Percentiles rank a stretch among this genome's conserved stretches.
Conservation (phyloP, 2,329 filamentous ascomycete species). For the Pseudogymnoascus sp. region DNA sequence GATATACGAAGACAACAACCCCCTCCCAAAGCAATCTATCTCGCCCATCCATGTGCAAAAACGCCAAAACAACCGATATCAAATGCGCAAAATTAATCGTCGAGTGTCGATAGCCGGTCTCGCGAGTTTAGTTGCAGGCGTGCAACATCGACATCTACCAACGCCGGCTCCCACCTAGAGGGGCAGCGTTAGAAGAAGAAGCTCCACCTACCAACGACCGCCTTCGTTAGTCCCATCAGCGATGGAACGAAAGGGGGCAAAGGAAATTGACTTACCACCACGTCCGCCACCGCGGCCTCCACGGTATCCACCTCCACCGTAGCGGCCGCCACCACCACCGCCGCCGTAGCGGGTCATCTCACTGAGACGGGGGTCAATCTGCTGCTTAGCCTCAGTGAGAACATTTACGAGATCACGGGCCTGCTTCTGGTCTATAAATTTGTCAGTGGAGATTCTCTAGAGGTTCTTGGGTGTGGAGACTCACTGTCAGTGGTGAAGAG, state of each 20-base stretch:
- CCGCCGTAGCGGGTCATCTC: constrained; percentile 94
- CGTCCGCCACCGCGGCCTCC: constrained; percentile 41
- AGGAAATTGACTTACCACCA: constrained; percentile 12
- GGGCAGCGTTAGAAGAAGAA: constrained; percentile 49
- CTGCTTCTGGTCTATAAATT: constrained; percentile 67
- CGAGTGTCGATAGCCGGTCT: not conserved
- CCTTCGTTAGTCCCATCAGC: constrained; percentile 29
- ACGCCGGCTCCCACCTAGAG: constrained; percentile 45
- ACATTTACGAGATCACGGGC: constrained; percentile 93
- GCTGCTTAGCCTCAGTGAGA: constrained; percentile 93
- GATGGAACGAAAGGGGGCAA: constrained; percentile 24
- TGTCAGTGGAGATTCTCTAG: constrained; percentile 19
- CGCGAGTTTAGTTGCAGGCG: not conserved
- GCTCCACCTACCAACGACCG: constrained; percentile 32
- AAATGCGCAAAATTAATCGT: constrained; percentile 7
- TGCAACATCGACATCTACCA: constrained; percentile 37
- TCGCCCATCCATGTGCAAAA: not conserved
- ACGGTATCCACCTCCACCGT: constrained; percentile 53
- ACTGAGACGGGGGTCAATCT: constrained; percentile 87
- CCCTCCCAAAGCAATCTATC: constrained; percentile 8
- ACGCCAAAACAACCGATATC: constrained; percentile 7
- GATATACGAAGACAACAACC: not conserved
- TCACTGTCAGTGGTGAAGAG: constrained; percentile 99
- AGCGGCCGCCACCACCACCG: constrained; percentile 69
- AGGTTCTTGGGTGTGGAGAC: constrained; percentile 33